Base-by-base conservation (phyloP, 2,329 filamentous ascomycete species). In the Fusarium globosum region DNA sequence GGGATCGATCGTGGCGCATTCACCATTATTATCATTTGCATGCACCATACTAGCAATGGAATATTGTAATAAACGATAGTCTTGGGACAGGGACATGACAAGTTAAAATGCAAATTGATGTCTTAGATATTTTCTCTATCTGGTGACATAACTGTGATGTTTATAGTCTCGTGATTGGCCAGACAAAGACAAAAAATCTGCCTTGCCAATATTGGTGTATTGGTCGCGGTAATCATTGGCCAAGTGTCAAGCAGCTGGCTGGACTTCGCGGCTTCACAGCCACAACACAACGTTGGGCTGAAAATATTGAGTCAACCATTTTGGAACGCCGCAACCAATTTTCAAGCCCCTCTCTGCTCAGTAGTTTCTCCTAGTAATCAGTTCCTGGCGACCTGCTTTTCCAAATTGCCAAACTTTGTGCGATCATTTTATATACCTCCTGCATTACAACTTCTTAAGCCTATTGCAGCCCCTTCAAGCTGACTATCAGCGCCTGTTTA, bases 221-320 rank as follows among this genome's bases (percentile, higher is more conserved):
- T 14, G 38, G 26, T 3, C n/a, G 16, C 4, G 28, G 42, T 16
- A 4, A 28, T 35, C 36, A 62, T 62, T 58, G 59, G 59, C 12
- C 14, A 26, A 30, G 10, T 26, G 21, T 18, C 21, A 53, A 42
- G 38, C 58, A 53, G 35, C 28, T 18, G 8, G 28, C 46, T 55
- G 13, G 18, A 36, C 16, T 23, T 57, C 39, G 20, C 49, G n/a
- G 21, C 16, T 20, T 57, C 49, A 57, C 59, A 57, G 51, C 39
- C 58, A 15, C 51, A 38, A 26, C 7, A 15, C 49, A 39, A 26
- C 6, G 33, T 35, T 46, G 48, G 35, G 12, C 11, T 36, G 15
- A 23, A 39, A 18, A 39, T 12, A n/a, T 26, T 18, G 4, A 7
- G 11, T 18, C 16, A 21, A 8, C 30, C 3, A 33, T 7, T 12